Base-by-base conservation (phyloP, 495 filamentous ascomycete species). In the Penicillium argentinense region DNA sequence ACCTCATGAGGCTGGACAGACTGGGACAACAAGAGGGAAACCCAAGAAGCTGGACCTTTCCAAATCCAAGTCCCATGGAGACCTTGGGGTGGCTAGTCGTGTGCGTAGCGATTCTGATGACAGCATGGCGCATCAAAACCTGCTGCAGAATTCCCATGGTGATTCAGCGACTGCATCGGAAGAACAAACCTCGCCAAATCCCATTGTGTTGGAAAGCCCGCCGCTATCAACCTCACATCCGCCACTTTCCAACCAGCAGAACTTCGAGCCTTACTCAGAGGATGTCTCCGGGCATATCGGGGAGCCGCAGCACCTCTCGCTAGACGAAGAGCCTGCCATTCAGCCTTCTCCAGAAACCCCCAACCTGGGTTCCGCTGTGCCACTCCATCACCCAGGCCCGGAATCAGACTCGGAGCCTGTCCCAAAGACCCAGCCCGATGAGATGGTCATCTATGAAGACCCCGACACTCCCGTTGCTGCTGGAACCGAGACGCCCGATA, bases 121-220 rank as follows among this genome's bases (percentile, higher is more conserved):
- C 1, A 63, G 59, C 30, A n/a, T 54, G 22, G 16, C 39, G 4
- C 45, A 62, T 32, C 55, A 57, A 17, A 16, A 30, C 2, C 45
- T 47, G 9, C 27, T 40, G 33, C 38, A 59, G 8, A 45, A 49
- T 14, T 75, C 66, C 7, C 63, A 73, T 11, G 48, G 64, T 13
- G 68, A 67, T 38, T 49, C 67, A 3, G 55, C 81, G 9, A 77
- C 75, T 47, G 77, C 82, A 3, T 81, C 81, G 46, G 82, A 86
- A 53, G 82, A 83, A 40, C 82, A 78, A 3, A 76, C 83, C 34
- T 67, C 69, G 11, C 60, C 53, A 24, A 48, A 52, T n/a, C 49
- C 51, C 22, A 18, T 59, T 14, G 42, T 58, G 23, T 37, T 63
- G 30, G 63, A 65, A 39, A 69, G 66, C 17, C 63, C 61, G 17